Conservation (phyloP, 2,329 filamentous ascomycete genomes). For the Paracorniculantispora psalliotae region DNA sequence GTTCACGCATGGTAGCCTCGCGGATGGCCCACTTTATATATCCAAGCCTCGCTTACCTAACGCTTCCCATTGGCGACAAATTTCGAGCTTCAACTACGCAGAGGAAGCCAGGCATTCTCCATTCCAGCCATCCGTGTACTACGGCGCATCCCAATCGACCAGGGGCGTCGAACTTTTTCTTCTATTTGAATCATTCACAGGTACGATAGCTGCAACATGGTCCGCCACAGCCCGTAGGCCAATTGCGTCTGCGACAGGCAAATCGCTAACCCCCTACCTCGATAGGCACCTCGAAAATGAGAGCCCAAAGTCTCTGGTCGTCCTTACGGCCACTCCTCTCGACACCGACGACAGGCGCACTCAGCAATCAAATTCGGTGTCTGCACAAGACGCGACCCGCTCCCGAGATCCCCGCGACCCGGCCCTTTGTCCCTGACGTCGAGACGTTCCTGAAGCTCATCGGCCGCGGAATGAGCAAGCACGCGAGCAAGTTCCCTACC, state of each 20-base stretch:
- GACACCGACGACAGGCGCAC: constrained; percentile 22
- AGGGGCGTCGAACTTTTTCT: not conserved
- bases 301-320: constrained; percentile 27
- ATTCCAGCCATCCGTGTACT: not conserved
- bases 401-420: constrained; percentile 59
- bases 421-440: constrained; percentile 80
- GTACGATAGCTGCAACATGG: not conserved
- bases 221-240: not conserved
- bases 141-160: not conserved
- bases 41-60: constrained; percentile 15
- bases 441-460: constrained; percentile 85
- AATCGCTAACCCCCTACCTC: constrained; percentile 6
- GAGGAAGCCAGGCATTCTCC: not conserved
- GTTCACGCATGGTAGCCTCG: constrained; percentile 1
- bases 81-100: constrained; percentile 11
- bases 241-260: not conserved
- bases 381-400: constrained; percentile 37
- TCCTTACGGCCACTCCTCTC: constrained; percentile 28
- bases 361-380: constrained; percentile 34
- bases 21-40: not conserved
- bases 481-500: constrained; percentile 79
- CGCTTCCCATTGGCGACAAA: constrained; percentile 4
- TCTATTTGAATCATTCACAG: not conserved
- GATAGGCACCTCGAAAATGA: constrained; percentile 23
- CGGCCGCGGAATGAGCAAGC: constrained; percentile 76